These are phyloP conservation scores for Aspergillus leporis DNA, from an alignment of 495 filamentous ascomycete genomes.

Conservation along the genomic window DNA sequence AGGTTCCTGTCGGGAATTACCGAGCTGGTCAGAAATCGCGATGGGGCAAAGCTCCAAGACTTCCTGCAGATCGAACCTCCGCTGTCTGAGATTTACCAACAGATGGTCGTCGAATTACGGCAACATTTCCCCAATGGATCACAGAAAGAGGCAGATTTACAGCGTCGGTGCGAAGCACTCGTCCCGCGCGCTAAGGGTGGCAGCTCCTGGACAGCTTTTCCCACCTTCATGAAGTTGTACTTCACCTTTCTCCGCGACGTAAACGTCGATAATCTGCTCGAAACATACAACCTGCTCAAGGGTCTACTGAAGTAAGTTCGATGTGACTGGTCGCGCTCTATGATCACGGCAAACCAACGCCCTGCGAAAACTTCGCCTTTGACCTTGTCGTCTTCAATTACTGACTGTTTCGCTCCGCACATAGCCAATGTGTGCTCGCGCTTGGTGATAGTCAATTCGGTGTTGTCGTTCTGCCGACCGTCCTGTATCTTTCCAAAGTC, in stretches of 20 bases:
- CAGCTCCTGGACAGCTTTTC: constrained; percentile 71
- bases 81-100: constrained; percentile 61
- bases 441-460: constrained; percentile 77
- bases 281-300: constrained; percentile 73
- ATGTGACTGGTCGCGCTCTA: background rate
- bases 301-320: constrained; percentile 65
- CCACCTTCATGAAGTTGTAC: constrained; percentile 76
- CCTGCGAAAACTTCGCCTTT: background rate
- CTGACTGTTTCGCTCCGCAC: background rate
- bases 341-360: background rate
- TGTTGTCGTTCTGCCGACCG: constrained; percentile 71
- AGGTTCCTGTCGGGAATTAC: constrained; percentile 57
- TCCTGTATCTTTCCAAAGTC: constrained; percentile 72
- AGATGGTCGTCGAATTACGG: constrained; percentile 66
- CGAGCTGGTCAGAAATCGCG: constrained; percentile 51
- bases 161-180: constrained; percentile 54
- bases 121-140: constrained; percentile 51
- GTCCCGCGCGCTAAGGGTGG: constrained; percentile 62
- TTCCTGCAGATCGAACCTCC: constrained; percentile 67
- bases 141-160: constrained; percentile 53
- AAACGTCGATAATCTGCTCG: constrained; percentile 69
- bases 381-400: background rate
- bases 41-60: constrained; percentile 56
- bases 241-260: constrained; percentile 77
- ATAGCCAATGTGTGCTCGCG: constrained; percentile 73